Conservation (phyloP, 805 yeast species). For the Sugiyamaella boreocaroliniensis region DNA sequence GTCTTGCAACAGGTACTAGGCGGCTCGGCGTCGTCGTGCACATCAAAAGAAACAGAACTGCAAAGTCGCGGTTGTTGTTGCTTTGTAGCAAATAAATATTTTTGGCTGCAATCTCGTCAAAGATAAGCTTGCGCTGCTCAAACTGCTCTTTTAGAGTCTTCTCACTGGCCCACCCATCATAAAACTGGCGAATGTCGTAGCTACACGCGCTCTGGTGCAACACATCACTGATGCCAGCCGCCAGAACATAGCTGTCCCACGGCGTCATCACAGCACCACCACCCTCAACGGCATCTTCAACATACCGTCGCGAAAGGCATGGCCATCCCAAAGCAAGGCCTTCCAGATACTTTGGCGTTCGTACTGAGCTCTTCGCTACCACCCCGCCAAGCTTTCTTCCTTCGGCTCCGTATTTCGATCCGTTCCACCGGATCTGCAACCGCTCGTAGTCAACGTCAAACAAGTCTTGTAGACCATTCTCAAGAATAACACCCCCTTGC, state of each 20-base stretch:
- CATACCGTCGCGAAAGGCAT: constrained; percentile 51
- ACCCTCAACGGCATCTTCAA: constrained; percentile 42
- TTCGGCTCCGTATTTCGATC: neutral
- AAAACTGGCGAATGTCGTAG: constrained; percentile 21
- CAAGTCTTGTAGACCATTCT: constrained; percentile 17
- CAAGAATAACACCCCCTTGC: constrained; percentile 19
- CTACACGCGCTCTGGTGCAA: constrained; percentile 28
- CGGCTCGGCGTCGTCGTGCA: constrained; percentile 2
- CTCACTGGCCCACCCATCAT: constrained; percentile 17
- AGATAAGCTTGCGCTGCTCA: constrained; percentile 15
- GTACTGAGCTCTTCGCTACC: constrained; percentile 47
- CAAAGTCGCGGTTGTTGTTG: neutral
- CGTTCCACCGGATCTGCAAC: constrained; percentile 3
- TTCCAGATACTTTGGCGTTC: constrained; percentile 74
- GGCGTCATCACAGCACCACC: constrained; percentile 24
- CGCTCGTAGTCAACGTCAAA: constrained; percentile 8
- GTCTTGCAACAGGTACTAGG: constrained; percentile 10
- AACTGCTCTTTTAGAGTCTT: constrained; percentile 23
- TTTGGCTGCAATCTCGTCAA: constrained; percentile 11
- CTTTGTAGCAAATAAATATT: constrained; percentile 19
- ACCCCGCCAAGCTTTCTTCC: constrained; percentile 51
- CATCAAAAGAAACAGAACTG: constrained; percentile 7
- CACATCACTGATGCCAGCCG: constrained; percentile 61
- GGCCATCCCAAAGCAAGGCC: constrained; percentile 85
- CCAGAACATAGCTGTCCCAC: constrained; percentile 54